These are phyloP conservation scores for Apiospora kogelbergensis DNA, from an alignment of 2,329 filamentous ascomycete species.

Conservation along the genomic window DNA sequence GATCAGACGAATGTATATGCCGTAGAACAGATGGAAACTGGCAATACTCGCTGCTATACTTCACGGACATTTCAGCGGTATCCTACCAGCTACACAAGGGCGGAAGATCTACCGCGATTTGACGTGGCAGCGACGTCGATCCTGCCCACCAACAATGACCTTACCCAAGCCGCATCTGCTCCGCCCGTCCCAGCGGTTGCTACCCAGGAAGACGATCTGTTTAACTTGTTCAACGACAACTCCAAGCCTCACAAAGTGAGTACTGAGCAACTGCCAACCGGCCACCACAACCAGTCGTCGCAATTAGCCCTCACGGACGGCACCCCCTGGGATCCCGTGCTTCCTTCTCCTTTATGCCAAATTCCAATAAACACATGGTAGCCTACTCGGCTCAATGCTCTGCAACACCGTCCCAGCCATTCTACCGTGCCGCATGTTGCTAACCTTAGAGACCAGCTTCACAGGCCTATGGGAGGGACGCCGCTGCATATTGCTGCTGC, in stretches of 20 bases:
- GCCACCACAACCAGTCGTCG: too few species aligned
- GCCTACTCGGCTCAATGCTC: neutral
- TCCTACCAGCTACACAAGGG: too few species aligned
- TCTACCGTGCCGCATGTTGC: too few species aligned
- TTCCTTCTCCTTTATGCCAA: neutral
- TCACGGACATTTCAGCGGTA: too few species aligned
- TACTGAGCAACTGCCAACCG: neutral
- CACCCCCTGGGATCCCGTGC: neutral
- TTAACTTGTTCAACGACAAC: neutral
- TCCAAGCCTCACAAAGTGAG: neutral
- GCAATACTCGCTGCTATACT: too few species aligned
- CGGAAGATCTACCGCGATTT: too few species aligned
- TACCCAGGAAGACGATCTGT: too few species aligned
- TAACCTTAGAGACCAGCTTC: too few species aligned
- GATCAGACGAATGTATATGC: too few species aligned
- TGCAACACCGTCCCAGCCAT: too few species aligned
- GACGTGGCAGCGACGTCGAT: neutral
- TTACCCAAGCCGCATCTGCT: neutral
- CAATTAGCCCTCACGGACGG: neutral
- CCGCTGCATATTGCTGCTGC: neutral
- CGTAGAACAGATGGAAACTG: too few species aligned
- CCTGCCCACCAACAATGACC: neutral
- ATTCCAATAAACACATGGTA: neutral
- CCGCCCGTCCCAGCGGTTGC: neutral
- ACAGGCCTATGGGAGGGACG: too few species aligned